phyloP scores from a whole-genome alignment of 192 early-diverging fungal species.

The Coemansia asiatica region DNA sequence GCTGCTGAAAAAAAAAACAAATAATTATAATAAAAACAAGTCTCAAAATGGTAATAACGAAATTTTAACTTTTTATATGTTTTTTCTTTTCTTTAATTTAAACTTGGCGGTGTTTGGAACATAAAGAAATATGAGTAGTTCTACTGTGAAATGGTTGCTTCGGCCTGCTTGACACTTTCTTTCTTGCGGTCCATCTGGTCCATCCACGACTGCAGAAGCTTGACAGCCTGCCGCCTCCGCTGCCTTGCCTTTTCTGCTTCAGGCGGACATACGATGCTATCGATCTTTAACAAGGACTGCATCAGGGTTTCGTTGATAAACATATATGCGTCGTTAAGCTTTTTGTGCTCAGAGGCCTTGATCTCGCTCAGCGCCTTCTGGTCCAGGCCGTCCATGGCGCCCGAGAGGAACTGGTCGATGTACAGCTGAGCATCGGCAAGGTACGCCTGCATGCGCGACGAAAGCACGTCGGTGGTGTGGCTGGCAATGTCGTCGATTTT shows the following conservation, averaged over 20 bases:
- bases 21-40: no score
- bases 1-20: no score
- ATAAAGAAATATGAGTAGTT: not conserved
- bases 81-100: not conserved
- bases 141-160: conserved; percentile 46
- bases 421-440: conserved; percentile 51
- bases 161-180: conserved; percentile 60
- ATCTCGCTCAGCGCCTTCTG: conserved; percentile 40
- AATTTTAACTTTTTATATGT: conserved; percentile 5
- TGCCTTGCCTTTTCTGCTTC: conserved; percentile 70
- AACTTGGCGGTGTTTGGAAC: no score
- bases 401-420: conserved; percentile 46
- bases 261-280: conserved; percentile 67
- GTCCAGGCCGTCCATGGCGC: conserved; percentile 30
- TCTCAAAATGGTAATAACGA: no score
- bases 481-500: conserved; percentile 50
- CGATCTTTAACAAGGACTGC: conserved; percentile 75
- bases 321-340: conserved; percentile 65
- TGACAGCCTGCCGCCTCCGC: conserved; percentile 72
- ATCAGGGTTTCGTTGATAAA: conserved; percentile 72
- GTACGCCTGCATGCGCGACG: conserved; percentile 54
- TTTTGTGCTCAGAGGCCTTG: conserved; percentile 58
- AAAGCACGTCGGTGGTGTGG: conserved; percentile 43
- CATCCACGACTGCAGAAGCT: conserved; percentile 69
- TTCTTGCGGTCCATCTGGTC: conserved; percentile 74